phyloP scores from a whole-genome alignment of 805 yeast genomes.

The Metschnikowia noctiluminum region DNA sequence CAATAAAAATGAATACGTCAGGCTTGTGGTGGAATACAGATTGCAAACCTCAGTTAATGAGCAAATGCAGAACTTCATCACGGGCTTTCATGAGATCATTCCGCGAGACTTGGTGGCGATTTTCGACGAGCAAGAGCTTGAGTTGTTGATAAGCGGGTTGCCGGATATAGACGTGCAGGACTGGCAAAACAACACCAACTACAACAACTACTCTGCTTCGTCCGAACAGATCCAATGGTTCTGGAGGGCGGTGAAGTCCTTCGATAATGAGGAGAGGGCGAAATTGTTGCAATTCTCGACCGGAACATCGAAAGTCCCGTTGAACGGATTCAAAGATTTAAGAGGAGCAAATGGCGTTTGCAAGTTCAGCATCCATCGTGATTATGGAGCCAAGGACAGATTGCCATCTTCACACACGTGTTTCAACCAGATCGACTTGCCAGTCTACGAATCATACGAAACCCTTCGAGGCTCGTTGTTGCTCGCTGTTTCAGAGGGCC shows the following conservation, averaged over 20 bases:
- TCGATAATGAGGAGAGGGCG: conserved; percentile 92
- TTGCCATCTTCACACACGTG: conserved; percentile 96
- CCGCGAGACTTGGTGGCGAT: conserved; percentile 79
- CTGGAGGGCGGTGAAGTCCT: conserved; percentile 96
- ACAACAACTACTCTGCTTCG: conserved; percentile 76
- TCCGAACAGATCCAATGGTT: conserved; percentile 93
- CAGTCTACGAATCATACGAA: conserved; percentile 88
- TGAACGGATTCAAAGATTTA: conserved; percentile 87
- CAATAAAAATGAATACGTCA: conserved; percentile 87
- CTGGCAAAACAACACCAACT: conserved; percentile 84
- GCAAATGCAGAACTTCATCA: conserved; percentile 79
- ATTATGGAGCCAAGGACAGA: conserved; percentile 79
- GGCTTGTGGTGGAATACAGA: conserved; percentile 80
- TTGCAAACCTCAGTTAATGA: conserved; percentile 78
- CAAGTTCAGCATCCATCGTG: conserved; percentile 85
- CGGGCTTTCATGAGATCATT: conserved; percentile 88
- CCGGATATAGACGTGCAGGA: conserved; percentile 96
- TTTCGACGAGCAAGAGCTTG: conserved; percentile 94
- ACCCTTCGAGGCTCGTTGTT: conserved; percentile 75
- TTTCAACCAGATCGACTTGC: conserved; percentile 90
- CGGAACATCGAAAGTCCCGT: conserved; percentile 94
- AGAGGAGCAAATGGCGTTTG: conserved; percentile 84
- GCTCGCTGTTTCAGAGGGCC: conserved; percentile 89
- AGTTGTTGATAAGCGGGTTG: conserved; percentile 85
- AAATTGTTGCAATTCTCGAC: conserved; percentile 92